Conservation (phyloP, 202 grass and related monocot genomes). For the Schoenoplectus tabernaemontani region DNA sequence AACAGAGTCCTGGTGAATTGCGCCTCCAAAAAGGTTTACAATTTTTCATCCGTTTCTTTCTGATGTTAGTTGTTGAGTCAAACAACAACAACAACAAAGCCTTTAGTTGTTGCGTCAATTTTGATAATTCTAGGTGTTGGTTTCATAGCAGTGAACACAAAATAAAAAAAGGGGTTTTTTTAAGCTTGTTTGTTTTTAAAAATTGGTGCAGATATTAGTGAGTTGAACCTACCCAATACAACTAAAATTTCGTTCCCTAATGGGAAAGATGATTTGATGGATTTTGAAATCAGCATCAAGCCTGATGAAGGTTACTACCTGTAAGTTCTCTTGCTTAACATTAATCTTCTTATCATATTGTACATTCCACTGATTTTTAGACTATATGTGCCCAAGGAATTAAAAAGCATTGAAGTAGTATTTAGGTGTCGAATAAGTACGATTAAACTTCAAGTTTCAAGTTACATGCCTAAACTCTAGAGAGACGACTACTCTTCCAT, state of each 20-base stretch:
- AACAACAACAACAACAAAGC: no score
- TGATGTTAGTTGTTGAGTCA: no score
- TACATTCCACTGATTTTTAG: not conserved
- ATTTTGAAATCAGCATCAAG: conserved; percentile 44
- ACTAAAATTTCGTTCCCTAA: conserved; percentile 62
- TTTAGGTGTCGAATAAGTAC: no score
- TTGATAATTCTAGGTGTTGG: no score
- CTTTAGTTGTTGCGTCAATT: no score
- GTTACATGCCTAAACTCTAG: no score
- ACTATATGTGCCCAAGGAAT: not conserved
- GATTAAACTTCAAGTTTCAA: no score
- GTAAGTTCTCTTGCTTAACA: conserved; percentile 36
- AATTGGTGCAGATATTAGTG: conserved; percentile 51
- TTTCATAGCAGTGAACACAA: no score
- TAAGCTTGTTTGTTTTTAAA: not conserved
- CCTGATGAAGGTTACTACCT: conserved; percentile 67
- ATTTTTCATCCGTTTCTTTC: not conserved
- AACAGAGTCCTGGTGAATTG: conserved; percentile 66
- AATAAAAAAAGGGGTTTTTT: no score
- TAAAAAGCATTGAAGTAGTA: not conserved
- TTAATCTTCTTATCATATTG: not conserved
- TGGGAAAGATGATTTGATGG: conserved; percentile 81
- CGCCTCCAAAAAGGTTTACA: conserved; percentile 72
- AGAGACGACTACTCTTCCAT: no score
- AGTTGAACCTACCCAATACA: conserved; percentile 67